A percentile compares a stretch with the other conserved stretches of the same genome.
Evolutionary conservation across 345 rosid genomes (phyloP).

Genomic region (Aurinia saxatilis): DNA sequence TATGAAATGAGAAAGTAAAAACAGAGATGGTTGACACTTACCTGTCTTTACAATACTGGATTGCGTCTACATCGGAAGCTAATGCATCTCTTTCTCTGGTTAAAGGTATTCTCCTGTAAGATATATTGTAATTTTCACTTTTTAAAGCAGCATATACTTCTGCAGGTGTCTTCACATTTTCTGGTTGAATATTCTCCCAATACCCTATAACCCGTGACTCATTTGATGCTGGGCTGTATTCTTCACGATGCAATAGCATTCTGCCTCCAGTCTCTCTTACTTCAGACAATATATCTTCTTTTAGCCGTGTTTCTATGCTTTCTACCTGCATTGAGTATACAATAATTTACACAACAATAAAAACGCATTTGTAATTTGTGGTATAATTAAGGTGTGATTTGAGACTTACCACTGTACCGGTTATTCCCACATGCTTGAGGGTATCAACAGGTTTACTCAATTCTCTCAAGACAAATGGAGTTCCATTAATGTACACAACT

Average conservation of each 20-base stretch:
- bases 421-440: constrained; percentile 87
- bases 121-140: constrained; percentile 61
- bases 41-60: constrained; percentile 70
- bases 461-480: constrained; percentile 88
- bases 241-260: constrained; percentile 96
- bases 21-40: constrained; percentile 36
- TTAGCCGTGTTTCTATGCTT: constrained; percentile 75
- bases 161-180: constrained; percentile 81
- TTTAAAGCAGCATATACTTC: constrained; percentile 77
- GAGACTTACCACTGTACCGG: constrained; percentile 66
- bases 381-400: neutral
- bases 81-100: constrained; percentile 90
- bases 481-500: constrained; percentile 85
- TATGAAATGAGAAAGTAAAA: neutral
- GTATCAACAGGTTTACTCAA: constrained; percentile 87
- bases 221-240: constrained; percentile 59
- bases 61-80: constrained; percentile 82
- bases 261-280: constrained; percentile 65
- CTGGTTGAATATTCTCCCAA: constrained; percentile 84
- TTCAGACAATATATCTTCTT: constrained; percentile 84
- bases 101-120: constrained; percentile 80
- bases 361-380: neutral
- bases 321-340: constrained; percentile 55
- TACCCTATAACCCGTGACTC: constrained; percentile 78
- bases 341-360: neutral